These are phyloP conservation scores for Bisporella sp. DNA, from an alignment of 2,329 filamentous ascomycete genomes.

Conservation along the genomic window DNA sequence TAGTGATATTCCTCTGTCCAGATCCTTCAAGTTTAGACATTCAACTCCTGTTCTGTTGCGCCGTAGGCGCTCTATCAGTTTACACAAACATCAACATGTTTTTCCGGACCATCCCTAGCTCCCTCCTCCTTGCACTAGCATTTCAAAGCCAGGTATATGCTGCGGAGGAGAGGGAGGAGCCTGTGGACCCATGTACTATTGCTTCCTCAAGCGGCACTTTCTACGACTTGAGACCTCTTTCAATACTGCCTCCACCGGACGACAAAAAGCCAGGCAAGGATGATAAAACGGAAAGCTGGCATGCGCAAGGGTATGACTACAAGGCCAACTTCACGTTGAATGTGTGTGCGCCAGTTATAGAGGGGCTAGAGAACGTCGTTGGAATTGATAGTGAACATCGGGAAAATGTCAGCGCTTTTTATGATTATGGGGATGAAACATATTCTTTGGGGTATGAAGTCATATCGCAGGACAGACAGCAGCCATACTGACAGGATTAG, in stretches of 20 bases:
- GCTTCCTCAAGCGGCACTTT: slow-evolving; percentile 23
- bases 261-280: slow-evolving; percentile 39
- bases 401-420: slow-evolving; percentile 75
- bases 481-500: slow-evolving; percentile 3
- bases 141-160: slow-evolving; percentile 18
- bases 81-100: neutral
- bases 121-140: slow-evolving; percentile 21
- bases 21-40: no score
- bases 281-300: slow-evolving; percentile 51
- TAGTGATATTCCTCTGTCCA: no score
- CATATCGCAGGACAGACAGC: neutral
- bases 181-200: slow-evolving; percentile 25
- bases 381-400: slow-evolving; percentile 56
- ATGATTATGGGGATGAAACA: slow-evolving; percentile 55
- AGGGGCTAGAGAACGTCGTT: slow-evolving; percentile 53
- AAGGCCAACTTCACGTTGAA: slow-evolving; percentile 78
- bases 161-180: slow-evolving; percentile 20
- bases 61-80: neutral
- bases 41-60: neutral
- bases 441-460: slow-evolving; percentile 67
- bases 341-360: slow-evolving; percentile 70
- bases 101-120: neutral
- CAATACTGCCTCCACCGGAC: slow-evolving; percentile 18
- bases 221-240: slow-evolving; percentile 27
- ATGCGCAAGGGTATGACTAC: slow-evolving; percentile 68